Evolutionary conservation across 108 stramenopile genomes (phyloP), one percentile per base, ranked within the genome.

Genomic region (Discostella pseudostelligera): DNA sequence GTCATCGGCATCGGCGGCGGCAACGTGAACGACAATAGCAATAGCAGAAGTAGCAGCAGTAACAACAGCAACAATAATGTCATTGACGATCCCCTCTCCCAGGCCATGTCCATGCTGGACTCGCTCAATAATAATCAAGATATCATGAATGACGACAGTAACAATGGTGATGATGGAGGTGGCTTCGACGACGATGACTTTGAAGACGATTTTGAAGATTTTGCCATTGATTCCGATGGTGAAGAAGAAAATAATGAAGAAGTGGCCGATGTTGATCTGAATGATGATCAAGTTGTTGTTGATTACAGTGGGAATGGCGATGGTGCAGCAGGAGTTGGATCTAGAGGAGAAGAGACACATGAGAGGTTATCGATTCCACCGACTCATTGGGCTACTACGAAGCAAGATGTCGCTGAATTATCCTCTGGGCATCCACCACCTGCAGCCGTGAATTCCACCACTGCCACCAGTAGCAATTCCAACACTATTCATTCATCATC

Each of bases 141-240:
- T n/a, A 8, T n/a, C 12, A 2, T 16, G 8, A 17, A n/a, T 8
- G 55, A 32, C 5, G 32, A 26, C 8, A 26, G 32, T n/a, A 12
- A 12, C 32, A 22, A 22, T 26, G 51, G 22, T 14, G 51, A 14
- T 28, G 25, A 8, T 16, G 50, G 50, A 25, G 28, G 28, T 19
- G 32, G 32, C 20, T 24, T 1, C 24, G 19, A 28, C 25, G 40
- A 22, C 13, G 26, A 11, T 28, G 54, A 44, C 54, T 40, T 8
- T 12, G 50, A 49, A 16, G 32, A 62, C 12, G 49, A 12, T 14
- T 59, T 65, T 37, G 57, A 59, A 29, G 64, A 65, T 42, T 86
- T 83, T 70, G 71, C 82, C 10, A 86, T 86, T 56, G 85, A 86
- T 59, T 81, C 80, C 20, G 85, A 85, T 35, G 84, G 66, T 19